phyloP scores from a whole-genome alignment of 1,284 basidiomycete genomes.

The Xerocomus minutiporus region DNA sequence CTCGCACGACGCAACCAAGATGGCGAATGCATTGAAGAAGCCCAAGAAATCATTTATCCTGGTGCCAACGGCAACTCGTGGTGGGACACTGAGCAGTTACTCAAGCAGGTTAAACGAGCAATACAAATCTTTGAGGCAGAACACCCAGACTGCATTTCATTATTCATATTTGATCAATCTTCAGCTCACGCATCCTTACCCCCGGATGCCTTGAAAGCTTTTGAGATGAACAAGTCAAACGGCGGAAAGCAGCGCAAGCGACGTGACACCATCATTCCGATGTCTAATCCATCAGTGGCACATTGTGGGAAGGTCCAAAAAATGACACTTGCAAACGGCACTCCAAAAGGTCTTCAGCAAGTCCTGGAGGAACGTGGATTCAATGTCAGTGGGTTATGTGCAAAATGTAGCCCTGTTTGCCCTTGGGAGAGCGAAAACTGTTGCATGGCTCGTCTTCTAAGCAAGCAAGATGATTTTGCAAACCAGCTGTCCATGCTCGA shows the following conservation, averaged over 20 bases:
- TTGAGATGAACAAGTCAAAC: neutral
- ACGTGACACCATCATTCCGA: neutral
- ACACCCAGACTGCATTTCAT: neutral
- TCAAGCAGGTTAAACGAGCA: neutral
- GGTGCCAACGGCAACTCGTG: neutral
- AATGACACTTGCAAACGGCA: neutral
- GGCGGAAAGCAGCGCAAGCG: neutral
- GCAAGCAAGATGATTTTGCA: neutral
- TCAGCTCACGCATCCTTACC: neutral
- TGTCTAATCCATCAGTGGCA: neutral
- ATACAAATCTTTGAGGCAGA: neutral
- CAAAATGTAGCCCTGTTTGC: neutral
- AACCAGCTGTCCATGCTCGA: neutral
- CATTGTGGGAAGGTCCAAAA: neutral
- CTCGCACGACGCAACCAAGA: neutral
- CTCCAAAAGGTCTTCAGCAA: neutral
- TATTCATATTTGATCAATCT: neutral
- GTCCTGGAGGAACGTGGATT: neutral
- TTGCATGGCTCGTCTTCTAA: neutral
- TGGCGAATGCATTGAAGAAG: neutral
- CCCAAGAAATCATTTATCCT: neutral
- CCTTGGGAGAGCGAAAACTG: neutral
- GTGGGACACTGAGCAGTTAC: neutral
- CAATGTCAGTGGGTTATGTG: neutral
- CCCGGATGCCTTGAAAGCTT: neutral